Conservation (phyloP, 2,329 filamentous ascomycete species). For the Reticulascus tulasneorum region DNA sequence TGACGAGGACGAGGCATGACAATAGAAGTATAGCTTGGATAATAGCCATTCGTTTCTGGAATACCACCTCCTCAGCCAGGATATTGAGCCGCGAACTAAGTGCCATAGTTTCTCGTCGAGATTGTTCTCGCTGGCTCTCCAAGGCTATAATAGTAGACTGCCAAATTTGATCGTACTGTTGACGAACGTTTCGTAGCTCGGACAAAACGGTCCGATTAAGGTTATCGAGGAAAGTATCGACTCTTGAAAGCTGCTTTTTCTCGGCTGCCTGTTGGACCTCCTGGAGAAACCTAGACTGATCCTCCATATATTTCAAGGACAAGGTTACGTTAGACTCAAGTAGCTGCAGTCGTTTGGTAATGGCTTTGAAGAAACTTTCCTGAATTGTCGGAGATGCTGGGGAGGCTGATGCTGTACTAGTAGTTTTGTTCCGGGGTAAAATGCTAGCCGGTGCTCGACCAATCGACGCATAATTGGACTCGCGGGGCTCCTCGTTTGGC, state of each 20-base stretch:
- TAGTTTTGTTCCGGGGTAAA: no score
- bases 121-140: slow-evolving; percentile 81
- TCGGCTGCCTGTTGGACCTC: slow-evolving; percentile 85
- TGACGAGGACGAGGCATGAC: slow-evolving; percentile 79
- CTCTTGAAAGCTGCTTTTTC: slow-evolving; percentile 80
- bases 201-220: slow-evolving; percentile 84
- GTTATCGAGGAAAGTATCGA: slow-evolving; percentile 73
- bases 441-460: no score
- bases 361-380: slow-evolving; percentile 95
- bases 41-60: slow-evolving; percentile 88
- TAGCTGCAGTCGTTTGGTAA: slow-evolving; percentile 86
- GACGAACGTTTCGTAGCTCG: slow-evolving; percentile 72
- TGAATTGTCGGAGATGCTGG: slow-evolving; percentile 77
- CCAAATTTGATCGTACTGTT: slow-evolving; percentile 95
- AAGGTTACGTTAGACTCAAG: slow-evolving; percentile 91
- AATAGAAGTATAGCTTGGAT: slow-evolving; percentile 85
- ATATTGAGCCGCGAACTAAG: slow-evolving; percentile 77
- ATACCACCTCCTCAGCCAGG: slow-evolving; percentile 86
- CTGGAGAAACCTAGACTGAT: slow-evolving; percentile 85
- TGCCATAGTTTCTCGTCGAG: slow-evolving; percentile 77
- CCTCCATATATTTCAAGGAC: slow-evolving; percentile 93
- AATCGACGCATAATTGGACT: no score
- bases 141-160: slow-evolving; percentile 91
- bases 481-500: no score
- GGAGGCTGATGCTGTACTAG: slow-evolving; percentile 35